These are phyloP conservation scores for Hibiscus mutabilis DNA, from an alignment of 345 rosid genomes.

Conservation along the genomic window DNA sequence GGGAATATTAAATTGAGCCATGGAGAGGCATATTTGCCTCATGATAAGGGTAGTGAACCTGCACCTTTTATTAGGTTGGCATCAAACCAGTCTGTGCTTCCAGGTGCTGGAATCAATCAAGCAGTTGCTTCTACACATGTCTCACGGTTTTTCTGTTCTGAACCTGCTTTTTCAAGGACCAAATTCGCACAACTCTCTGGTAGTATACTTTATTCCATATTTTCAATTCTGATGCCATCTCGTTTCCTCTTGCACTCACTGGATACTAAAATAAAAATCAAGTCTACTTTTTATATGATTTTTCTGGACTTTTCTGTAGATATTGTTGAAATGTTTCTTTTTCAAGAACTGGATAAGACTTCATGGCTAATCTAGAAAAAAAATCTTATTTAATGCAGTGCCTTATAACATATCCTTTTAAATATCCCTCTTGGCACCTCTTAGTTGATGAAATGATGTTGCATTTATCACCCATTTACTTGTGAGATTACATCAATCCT, in stretches of 20 bases:
- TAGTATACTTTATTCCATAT: conserved; percentile 19
- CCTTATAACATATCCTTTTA: neutral
- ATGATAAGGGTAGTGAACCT: conserved; percentile 85
- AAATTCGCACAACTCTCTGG: conserved; percentile 58
- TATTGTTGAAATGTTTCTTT: neutral
- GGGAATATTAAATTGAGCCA: conserved; percentile 92
- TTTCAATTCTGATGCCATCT: conserved; percentile 8
- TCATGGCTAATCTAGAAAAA: neutral
- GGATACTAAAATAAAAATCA: neutral
- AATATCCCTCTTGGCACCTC: neutral
- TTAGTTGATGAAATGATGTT: neutral
- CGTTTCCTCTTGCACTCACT: neutral
- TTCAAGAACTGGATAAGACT: neutral
- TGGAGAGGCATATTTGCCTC: conserved; percentile 98
- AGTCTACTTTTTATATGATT: neutral
- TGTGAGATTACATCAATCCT: neutral
- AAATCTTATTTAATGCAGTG: neutral
- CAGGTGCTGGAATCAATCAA: conserved; percentile 60
- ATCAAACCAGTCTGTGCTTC: conserved; percentile 59
- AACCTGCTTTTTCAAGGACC: conserved; percentile 55
- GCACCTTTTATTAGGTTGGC: conserved; percentile 66
- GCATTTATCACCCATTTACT: neutral
- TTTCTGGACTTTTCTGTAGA: neutral
- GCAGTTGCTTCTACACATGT: conserved; percentile 85
- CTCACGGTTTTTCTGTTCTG: conserved; percentile 65